These are phyloP conservation scores for Vaccinium vitisidaea DNA, from an alignment of 148 eudicot species.

Conservation along the genomic window DNA sequence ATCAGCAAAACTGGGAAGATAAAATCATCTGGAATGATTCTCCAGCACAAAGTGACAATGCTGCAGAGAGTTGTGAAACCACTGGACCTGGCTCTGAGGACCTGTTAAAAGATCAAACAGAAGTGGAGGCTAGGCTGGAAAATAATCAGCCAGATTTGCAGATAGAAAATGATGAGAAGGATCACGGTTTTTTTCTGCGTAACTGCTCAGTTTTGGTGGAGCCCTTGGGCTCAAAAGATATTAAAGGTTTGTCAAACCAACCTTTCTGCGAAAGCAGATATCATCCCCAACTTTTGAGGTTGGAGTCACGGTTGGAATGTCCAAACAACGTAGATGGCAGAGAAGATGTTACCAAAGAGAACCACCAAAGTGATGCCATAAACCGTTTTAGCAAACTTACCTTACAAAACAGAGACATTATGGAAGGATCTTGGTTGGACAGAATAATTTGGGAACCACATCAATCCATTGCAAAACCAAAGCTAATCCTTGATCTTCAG, in stretches of 20 bases:
- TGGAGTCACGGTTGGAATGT: constrained; percentile 54
- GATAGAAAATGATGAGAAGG: constrained; percentile 31
- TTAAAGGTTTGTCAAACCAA: constrained; percentile 20
- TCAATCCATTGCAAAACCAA: constrained; percentile 60
- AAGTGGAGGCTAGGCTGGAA: constrained; percentile 25
- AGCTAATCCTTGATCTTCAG: constrained; percentile 88
- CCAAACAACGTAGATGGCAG: constrained; percentile 26
- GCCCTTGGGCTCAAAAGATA: constrained; percentile 55
- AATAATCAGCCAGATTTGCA: constrained; percentile 20
- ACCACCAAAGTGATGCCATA: constrained; percentile 40
- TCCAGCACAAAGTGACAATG: constrained; percentile 45
- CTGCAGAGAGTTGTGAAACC: constrained; percentile 65
- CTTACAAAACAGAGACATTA: constrained; percentile 68
- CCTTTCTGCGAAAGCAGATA: constrained; percentile 30
- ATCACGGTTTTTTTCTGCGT: constrained; percentile 32
- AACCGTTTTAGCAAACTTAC: constrained; percentile 72
- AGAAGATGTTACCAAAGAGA: constrained; percentile 43
- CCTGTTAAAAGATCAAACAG: constrained; percentile 32
- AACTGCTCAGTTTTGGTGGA: constrained; percentile 43
- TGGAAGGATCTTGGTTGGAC: constrained; percentile 88
- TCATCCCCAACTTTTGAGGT: constrained; percentile 84
- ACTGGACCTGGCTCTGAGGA: constrained; percentile 65
- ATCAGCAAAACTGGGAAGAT: constrained; percentile 95
- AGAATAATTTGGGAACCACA: constrained; percentile 78
- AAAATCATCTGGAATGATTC: constrained; percentile 79